Conservation (phyloP, 148 eudicot species). For the Amaranthus cruentus region DNA sequence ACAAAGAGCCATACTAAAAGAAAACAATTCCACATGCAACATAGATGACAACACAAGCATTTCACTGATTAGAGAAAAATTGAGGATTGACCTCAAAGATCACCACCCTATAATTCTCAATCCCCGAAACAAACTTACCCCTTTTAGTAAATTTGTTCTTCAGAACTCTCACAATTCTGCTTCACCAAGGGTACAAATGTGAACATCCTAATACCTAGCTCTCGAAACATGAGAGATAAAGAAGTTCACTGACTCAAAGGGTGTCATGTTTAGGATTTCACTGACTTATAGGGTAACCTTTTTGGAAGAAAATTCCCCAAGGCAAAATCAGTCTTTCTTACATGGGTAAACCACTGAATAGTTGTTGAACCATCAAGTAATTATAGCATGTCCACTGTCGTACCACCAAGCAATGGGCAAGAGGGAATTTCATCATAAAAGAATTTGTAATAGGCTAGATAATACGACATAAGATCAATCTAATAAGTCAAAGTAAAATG, state of each 20-base stretch:
- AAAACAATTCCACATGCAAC: too few species aligned
- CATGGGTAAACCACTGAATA: not conserved
- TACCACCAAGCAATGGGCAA: not conserved
- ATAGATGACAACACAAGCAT: too few species aligned
- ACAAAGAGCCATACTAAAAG: too few species aligned
- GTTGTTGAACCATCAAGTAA: not conserved
- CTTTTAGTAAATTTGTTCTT: too few species aligned
- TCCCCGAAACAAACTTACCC: too few species aligned
- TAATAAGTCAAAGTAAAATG: not conserved
- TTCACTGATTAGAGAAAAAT: too few species aligned
- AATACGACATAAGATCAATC: not conserved
- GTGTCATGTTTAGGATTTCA: not conserved
- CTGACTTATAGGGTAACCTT: not conserved
- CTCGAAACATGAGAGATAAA: not conserved
- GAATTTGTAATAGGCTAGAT: not conserved
- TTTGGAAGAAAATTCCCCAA: not conserved
- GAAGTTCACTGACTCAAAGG: not conserved
- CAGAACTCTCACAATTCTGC: too few species aligned
- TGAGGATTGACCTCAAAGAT: too few species aligned
- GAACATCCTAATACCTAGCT: not conserved
- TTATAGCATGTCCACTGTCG: not conserved
- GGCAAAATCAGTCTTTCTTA: not conserved
- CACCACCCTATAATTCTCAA: too few species aligned
- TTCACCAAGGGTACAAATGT: conserved; percentile 1
- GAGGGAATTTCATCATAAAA: not conserved